phyloP scores from a whole-genome alignment of 2,329 filamentous ascomycete species.

The Mollisia scopiformis region DNA sequence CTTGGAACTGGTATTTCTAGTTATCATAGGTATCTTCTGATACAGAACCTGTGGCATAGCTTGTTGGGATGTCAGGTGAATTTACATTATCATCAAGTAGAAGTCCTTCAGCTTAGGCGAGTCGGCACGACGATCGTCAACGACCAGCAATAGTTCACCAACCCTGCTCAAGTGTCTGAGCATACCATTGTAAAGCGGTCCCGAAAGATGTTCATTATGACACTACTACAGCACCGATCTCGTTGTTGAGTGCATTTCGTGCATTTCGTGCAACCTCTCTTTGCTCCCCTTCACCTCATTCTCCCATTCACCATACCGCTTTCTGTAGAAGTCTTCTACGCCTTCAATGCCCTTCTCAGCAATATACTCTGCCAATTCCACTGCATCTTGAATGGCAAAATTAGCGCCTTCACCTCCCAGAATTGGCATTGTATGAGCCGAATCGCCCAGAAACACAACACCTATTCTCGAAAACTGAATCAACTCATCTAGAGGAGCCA shows the following conservation, averaged over 20 bases:
- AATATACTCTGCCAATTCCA: conserved; percentile 18
- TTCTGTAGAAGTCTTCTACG: conserved; percentile 2
- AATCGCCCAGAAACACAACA: conserved; percentile 23
- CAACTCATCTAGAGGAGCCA: conserved; percentile 12
- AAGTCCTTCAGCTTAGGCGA: too few species aligned
- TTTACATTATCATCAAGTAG: too few species aligned
- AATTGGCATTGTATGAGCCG: conserved; percentile 26
- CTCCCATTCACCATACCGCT: conserved; percentile 9
- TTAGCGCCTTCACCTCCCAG: conserved; percentile 27
- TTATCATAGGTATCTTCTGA: too few species aligned
- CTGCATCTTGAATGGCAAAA: conserved; percentile 24
- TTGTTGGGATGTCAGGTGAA: too few species aligned
- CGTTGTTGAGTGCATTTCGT: conserved; percentile 11
- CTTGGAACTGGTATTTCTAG: not conserved
- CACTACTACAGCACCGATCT: conserved; percentile 1
- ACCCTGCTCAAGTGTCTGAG: too few species aligned
- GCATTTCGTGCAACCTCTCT: conserved; percentile 13
- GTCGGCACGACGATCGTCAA: too few species aligned
- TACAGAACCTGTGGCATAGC: too few species aligned
- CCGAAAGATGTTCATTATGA: too few species aligned
- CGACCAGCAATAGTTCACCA: too few species aligned
- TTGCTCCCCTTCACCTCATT: not conserved
- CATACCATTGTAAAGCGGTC: too few species aligned
- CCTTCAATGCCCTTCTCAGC: not conserved
- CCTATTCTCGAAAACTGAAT: conserved; percentile 8